Conservation (phyloP, 495 filamentous ascomycete genomes). For the Ramalina intermedia region DNA sequence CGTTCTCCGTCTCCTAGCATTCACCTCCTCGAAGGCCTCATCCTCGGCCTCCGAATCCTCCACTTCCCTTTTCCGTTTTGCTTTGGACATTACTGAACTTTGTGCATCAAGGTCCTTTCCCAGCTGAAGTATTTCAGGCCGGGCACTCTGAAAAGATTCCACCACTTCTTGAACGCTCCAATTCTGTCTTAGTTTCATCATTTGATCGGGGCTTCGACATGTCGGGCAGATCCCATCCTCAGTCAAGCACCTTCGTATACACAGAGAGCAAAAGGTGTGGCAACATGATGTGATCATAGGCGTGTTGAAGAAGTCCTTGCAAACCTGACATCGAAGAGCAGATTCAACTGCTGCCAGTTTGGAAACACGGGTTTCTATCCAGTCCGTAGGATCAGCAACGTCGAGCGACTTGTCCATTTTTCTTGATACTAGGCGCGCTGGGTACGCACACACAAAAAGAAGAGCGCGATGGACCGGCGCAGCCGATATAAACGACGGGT, state of each 20-base stretch:
- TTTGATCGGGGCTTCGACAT: conserved; percentile 64
- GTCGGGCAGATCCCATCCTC: conserved; percentile 74
- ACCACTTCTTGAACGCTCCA: conserved; percentile 72
- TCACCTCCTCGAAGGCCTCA: conserved; percentile 1
- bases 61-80: conserved; percentile 36
- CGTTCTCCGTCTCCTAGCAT: conserved; percentile 24
- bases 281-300: conserved; percentile 90
- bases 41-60: conserved; percentile 29
- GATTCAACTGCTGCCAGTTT: conserved; percentile 65
- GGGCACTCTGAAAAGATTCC: conserved; percentile 54
- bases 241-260: conserved; percentile 72
- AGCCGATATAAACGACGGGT: too few species aligned
- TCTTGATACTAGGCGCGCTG: too few species aligned
- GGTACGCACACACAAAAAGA: too few species aligned
- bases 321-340: conserved; percentile 84
- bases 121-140: conserved; percentile 46
- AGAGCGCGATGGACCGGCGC: too few species aligned
- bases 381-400: conserved; percentile 83
- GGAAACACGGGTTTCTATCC: conserved; percentile 66
- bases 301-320: conserved; percentile 90
- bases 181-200: conserved; percentile 70
- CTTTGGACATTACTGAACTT: conserved; percentile 1
- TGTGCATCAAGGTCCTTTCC: conserved; percentile 29
- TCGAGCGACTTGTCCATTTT: conserved; percentile 39
- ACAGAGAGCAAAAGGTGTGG: conserved; percentile 94